phyloP scores from a whole-genome alignment of 2,329 filamentous ascomycete species.

The Rutstroemia sp. region DNA sequence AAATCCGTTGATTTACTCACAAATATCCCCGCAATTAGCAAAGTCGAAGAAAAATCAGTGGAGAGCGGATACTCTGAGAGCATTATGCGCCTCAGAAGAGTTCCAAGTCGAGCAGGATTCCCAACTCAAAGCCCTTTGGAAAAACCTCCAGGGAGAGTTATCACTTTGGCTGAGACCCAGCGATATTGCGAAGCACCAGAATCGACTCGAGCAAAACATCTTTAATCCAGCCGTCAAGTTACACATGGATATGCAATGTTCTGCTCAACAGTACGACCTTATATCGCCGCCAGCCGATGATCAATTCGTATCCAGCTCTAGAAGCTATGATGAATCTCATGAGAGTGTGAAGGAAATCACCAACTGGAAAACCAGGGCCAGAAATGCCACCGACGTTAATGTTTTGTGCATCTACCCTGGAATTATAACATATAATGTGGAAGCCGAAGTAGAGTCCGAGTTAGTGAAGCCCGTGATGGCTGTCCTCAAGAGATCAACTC shows the following conservation, averaged over 20 bases:
- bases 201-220: not conserved
- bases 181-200: not conserved
- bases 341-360: not conserved
- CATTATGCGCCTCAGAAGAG: not conserved
- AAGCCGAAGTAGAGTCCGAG: not conserved
- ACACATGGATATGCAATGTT: not conserved
- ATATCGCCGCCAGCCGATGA: not conserved
- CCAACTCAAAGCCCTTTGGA: not conserved
- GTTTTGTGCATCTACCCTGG: not conserved
- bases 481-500: not conserved
- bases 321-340: not conserved
- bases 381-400: not conserved
- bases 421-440: not conserved
- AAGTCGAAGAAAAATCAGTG: not conserved
- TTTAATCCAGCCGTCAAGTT: not conserved
- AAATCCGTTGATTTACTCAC: not conserved
- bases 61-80: not conserved
- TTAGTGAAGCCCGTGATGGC: not conserved
- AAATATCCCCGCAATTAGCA: not conserved
- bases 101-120: not conserved
- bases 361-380: not conserved
- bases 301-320: not conserved
- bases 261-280: not conserved
- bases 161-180: not conserved
- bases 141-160: not conserved